Evolutionary conservation across 2,329 filamentous ascomycete species (phyloP), one percentile per base, ranked within the genome.

Genomic region (Cytospora leucostoma): DNA sequence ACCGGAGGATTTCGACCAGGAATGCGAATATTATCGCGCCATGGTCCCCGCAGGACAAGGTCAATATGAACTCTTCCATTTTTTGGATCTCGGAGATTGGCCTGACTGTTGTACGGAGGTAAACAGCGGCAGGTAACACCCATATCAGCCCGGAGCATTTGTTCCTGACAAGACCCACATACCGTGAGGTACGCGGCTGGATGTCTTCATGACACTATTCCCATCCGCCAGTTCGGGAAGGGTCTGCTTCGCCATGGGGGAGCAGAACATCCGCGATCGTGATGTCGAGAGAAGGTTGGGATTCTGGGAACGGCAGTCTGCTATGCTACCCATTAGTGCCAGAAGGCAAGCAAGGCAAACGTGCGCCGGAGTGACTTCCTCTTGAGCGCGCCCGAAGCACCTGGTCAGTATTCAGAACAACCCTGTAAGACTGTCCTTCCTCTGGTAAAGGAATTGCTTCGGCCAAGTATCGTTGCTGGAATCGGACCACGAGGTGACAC

Each of bases 1-100:
- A 4, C 34, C 58, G 13, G 51, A 19, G n/a, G 59, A 19, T 13
- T 55, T 55, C 34, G 51, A 61, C 15, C 19, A 50, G 51, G 51
- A 13, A 32, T 61, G 33, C 44, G 59, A 55, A n/a, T 61, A 17
- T 38, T 61, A 38, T 38, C n/a, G n/a, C 47, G 33, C 38, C 27
- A 19, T 15, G n/a, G 13, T 38, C 15, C 12, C 8, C 7, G n/a
- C 19, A 8, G 13, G 44, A 47, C n/a, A 6, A 12, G 44, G n/a
- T 17, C 44, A 47, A 21, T 3, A 19, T 7, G 3, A 21, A 4
- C 19, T n/a, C 44, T 47, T 47, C n/a, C 44, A 47, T 7, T 47
- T 47, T 19, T 47, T 47, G 44, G 44, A 47, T 19, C 44, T 47
- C 44, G 44, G 17, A 7, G n/a, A 47, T 19, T 21, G n/a, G n/a